phyloP scores from a whole-genome alignment of 208 protist species.

The Wallacemonas rigidus region DNA sequence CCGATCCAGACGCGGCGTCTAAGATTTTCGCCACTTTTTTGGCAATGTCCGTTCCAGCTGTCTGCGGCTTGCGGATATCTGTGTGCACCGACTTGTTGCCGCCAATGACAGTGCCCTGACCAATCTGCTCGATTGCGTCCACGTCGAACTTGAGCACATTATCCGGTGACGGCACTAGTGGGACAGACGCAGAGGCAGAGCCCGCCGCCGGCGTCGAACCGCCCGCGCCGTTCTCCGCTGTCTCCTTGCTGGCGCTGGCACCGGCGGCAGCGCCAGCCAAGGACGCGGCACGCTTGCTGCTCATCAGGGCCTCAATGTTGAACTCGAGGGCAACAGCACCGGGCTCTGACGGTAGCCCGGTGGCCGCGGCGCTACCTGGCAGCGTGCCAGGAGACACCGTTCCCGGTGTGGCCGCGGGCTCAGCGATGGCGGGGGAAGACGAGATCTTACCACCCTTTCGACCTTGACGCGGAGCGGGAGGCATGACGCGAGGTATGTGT shows the following conservation, averaged over 20 bases:
- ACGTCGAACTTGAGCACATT: constrained; percentile 90
- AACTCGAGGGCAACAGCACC: constrained; percentile 29
- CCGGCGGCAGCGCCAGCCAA: constrained; percentile 5
- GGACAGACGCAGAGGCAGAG: constrained; percentile 24
- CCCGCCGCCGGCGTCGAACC: constrained; percentile 35
- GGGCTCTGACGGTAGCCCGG: constrained; percentile 15
- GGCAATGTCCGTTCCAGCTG: constrained; percentile 38
- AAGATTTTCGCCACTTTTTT: constrained; percentile 47
- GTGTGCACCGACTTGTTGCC: constrained; percentile 71
- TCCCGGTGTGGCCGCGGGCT: constrained; percentile 46
- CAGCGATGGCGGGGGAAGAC: constrained; percentile 45
- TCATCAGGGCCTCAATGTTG: constrained; percentile 49
- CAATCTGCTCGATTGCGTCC: constrained; percentile 78
- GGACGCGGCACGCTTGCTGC: constrained; percentile 33
- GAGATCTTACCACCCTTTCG: constrained; percentile 88
- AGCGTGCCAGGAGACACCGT: constrained; percentile 62
- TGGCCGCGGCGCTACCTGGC: constrained; percentile 17
- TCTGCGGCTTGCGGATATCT: constrained; percentile 51
- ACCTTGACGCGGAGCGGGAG: constrained; percentile 74
- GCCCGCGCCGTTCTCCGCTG: constrained; percentile 36
- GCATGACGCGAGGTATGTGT: constrained; percentile 37
- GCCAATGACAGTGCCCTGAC: constrained; percentile 81
- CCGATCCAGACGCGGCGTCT: constrained; percentile 17
- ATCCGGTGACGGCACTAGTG: constrained; percentile 15
- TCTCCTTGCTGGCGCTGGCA: constrained; percentile 34